phyloP scores from a whole-genome alignment of 2,329 filamentous ascomycete genomes.

The Chrysoporthe puriensis region DNA sequence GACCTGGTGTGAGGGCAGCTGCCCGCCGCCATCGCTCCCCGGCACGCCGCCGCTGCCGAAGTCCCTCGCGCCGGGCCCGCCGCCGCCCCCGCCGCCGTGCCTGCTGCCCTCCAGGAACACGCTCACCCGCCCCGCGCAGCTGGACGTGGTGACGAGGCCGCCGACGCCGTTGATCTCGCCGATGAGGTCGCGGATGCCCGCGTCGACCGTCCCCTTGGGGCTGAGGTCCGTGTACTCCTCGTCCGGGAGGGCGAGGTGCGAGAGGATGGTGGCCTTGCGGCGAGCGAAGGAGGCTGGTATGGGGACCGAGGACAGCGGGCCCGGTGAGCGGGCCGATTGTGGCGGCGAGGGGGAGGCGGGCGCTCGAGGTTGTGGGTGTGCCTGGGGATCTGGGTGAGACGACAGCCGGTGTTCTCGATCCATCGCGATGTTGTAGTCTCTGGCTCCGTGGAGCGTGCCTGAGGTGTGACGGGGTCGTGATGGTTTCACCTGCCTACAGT shows the following conservation, averaged over 20 bases:
- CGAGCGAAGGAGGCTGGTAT: slow-evolving; percentile 48
- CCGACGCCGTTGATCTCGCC: slow-evolving; percentile 73
- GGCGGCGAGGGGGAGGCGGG: too few relatives aligned
- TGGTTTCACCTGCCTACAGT: too few relatives aligned
- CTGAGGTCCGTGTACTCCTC: slow-evolving; percentile 80
- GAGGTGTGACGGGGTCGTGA: background rate
- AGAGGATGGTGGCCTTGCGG: slow-evolving; percentile 75
- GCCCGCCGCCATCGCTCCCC: slow-evolving; percentile 26
- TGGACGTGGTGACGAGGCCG: slow-evolving; percentile 88
- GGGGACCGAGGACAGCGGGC: too few relatives aligned
- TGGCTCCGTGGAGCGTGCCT: background rate
- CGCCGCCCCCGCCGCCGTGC: slow-evolving; percentile 25
- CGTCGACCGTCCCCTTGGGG: slow-evolving; percentile 86
- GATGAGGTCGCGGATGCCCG: slow-evolving; percentile 76
- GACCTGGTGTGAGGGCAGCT: slow-evolving; percentile 29
- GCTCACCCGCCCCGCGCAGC: slow-evolving; percentile 84
- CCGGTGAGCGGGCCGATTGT: too few relatives aligned
- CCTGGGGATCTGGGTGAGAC: background rate
- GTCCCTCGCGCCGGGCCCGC: background rate
- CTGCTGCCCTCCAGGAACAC: slow-evolving; percentile 84
- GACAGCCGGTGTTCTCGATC: background rate
- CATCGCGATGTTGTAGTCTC: background rate
- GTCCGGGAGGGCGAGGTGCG: slow-evolving; percentile 68
- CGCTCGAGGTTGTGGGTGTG: background rate
- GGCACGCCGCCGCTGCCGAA: slow-evolving; percentile 27